These are phyloP conservation scores for Alternaria gansuensis DNA, from an alignment of 2,329 filamentous ascomycete genomes.

Conservation along the genomic window DNA sequence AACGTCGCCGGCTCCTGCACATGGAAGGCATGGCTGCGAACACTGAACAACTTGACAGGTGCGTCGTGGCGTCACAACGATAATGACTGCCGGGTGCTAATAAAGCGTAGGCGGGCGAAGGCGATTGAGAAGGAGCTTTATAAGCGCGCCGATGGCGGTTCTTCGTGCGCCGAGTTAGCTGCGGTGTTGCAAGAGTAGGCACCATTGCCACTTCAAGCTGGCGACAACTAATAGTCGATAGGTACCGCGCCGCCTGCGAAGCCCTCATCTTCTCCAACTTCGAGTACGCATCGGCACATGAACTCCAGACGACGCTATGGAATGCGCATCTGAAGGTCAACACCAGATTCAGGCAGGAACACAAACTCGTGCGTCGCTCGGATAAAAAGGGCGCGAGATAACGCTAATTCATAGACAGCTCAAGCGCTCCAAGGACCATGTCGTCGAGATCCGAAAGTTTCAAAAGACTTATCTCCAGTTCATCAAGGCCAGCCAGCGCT, in stretches of 20 bases:
- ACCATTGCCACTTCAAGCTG: background rate
- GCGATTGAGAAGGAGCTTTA: constrained; percentile 61
- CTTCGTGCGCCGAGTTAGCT: constrained; percentile 61
- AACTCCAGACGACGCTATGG: constrained; percentile 80
- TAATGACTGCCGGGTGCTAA: constrained; percentile 31
- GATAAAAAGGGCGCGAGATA: background rate
- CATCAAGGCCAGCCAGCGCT: constrained; percentile 85
- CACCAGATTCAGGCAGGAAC: constrained; percentile 74
- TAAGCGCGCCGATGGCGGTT: constrained; percentile 60
- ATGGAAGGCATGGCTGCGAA: constrained; percentile 56
- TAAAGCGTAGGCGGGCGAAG: constrained; percentile 52
- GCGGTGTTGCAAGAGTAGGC: constrained; percentile 53
- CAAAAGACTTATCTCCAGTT: constrained; percentile 84
- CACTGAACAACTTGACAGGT: constrained; percentile 64
- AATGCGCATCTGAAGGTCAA: constrained; percentile 80
- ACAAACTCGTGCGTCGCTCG: constrained; percentile 34
- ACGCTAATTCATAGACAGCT: constrained; percentile 48
- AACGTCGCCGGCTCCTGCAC: constrained; percentile 36
- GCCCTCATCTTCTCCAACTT: constrained; percentile 77
- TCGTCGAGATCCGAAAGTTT: constrained; percentile 75
- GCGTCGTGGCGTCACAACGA: constrained; percentile 27
- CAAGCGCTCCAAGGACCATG: constrained; percentile 61
- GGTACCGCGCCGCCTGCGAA: constrained; percentile 76
- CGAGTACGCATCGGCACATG: constrained; percentile 68
- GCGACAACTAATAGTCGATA: constrained; percentile 49